Conservation (phyloP, 208 protist species). For the Crithidia fasciculata region DNA sequence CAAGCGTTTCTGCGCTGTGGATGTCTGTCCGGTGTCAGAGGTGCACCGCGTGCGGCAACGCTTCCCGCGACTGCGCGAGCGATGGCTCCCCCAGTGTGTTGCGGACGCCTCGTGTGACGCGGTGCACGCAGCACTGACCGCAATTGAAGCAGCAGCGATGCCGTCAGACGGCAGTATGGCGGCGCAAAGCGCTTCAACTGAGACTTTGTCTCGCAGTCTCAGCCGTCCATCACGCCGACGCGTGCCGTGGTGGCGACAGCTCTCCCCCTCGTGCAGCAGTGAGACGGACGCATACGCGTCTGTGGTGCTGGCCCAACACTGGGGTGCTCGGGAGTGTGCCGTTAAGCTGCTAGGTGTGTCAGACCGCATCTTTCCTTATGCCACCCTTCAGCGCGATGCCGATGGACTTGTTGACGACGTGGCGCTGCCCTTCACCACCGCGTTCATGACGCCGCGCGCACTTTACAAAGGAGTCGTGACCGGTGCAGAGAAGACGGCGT, state of each 20-base stretch:
- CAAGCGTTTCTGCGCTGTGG: conserved; percentile 34
- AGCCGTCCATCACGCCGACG: background rate
- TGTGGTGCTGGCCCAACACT: conserved; percentile 60
- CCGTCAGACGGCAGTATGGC: background rate
- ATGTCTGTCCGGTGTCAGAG: conserved; percentile 49
- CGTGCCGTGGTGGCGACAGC: conserved; percentile 18
- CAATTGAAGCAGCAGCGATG: background rate
- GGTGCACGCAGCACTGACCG: background rate
- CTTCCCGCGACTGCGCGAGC: conserved; percentile 30
- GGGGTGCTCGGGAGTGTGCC: conserved; percentile 62
- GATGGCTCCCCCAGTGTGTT: conserved; percentile 38
- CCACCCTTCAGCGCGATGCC: conserved; percentile 18
- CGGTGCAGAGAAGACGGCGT: conserved; percentile 5
- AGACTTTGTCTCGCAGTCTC: background rate
- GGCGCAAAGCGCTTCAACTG: too few relatives aligned
- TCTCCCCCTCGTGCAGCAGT: background rate
- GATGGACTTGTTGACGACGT: too few relatives aligned
- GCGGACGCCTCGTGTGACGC: background rate
- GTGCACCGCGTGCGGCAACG: conserved; percentile 37
- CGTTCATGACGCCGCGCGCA: conserved; percentile 21
- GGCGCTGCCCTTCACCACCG: conserved; percentile 19
- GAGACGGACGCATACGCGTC: conserved; percentile 28
- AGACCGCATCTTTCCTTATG: conserved; percentile 47
- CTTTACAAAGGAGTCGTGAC: conserved; percentile 13
- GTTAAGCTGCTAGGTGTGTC: conserved; percentile 63